A percentile compares a stretch with the other conserved stretches of the same genome.
phyloP scores from a whole-genome alignment of 768 basidiomycete species.

The Mycena rebaudengoi region DNA sequence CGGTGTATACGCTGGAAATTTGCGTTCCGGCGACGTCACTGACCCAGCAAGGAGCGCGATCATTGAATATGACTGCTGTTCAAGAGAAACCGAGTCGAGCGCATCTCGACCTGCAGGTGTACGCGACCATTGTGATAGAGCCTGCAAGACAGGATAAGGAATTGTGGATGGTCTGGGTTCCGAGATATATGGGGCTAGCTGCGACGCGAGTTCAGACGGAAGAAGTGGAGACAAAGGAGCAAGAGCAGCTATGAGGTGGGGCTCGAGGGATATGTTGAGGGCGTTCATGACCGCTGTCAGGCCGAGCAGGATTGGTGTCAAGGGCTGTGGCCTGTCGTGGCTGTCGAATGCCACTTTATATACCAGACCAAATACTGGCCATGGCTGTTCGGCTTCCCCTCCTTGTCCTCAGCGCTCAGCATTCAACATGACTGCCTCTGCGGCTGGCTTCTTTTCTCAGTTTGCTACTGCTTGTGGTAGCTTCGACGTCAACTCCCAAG shows the following conservation, averaged over 20 bases:
- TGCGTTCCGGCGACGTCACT: slow-evolving; percentile 79
- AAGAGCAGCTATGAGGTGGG: slow-evolving; percentile 64
- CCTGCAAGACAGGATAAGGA: slow-evolving; percentile 65
- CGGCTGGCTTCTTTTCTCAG: background rate
- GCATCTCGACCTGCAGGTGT: slow-evolving; percentile 53
- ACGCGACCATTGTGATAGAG: slow-evolving; percentile 76
- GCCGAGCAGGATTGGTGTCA: slow-evolving; percentile 27
- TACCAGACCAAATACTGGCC: background rate
- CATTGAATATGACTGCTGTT: slow-evolving; percentile 70
- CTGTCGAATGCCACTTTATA: slow-evolving; percentile 37
- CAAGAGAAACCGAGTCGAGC: slow-evolving; percentile 53
- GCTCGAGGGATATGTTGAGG: slow-evolving; percentile 74
- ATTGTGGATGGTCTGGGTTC: slow-evolving; percentile 55
- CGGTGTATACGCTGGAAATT: slow-evolving; percentile 61
- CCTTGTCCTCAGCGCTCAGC: background rate
- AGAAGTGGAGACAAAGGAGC: slow-evolving; percentile 53
- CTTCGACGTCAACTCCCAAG: slow-evolving; percentile 30
- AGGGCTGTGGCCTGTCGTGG: slow-evolving; percentile 12
- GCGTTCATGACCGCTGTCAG: slow-evolving; percentile 28
- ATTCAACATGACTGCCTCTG: background rate
- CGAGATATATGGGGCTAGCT: slow-evolving; percentile 51
- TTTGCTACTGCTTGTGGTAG: slow-evolving; percentile 12
- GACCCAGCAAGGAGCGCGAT: slow-evolving; percentile 80
- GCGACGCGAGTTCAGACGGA: slow-evolving; percentile 51
- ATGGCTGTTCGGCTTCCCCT: background rate